Evolutionary conservation across 345 rosid genomes (phyloP).

Genomic region (Trapa incisa): DNA sequence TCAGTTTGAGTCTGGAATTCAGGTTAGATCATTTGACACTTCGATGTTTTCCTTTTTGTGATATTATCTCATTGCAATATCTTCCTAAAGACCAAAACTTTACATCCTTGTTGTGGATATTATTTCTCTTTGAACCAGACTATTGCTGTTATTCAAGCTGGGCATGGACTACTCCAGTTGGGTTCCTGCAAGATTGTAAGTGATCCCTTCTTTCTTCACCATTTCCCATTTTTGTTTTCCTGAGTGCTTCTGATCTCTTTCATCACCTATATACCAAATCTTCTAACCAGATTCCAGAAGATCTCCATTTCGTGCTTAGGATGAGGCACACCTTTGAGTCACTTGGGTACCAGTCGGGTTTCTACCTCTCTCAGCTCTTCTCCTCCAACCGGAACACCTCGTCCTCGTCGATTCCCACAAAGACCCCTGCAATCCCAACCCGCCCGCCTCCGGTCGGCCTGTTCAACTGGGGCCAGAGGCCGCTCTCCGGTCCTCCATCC

Average conservation of each 20-base stretch:
- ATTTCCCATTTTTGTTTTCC: too few relatives aligned
- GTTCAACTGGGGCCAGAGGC: conserved; percentile 59
- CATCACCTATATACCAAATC: neutral
- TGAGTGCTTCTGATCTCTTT: neutral
- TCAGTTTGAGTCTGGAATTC: conserved; percentile 97
- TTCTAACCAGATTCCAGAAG: conserved; percentile 61
- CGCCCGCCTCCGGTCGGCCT: conserved; percentile 42
- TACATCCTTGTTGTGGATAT: neutral
- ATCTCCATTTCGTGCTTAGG: conserved; percentile 89
- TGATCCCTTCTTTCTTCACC: neutral
- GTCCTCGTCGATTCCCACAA: conserved; percentile 38
- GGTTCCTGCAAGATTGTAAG: conserved; percentile 97
- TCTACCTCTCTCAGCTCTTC: conserved; percentile 85
- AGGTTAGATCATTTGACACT: conserved; percentile 32
- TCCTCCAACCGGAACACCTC: conserved; percentile 48
- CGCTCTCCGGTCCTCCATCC: conserved; percentile 31
- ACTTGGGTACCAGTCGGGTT: conserved; percentile 83
- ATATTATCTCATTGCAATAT: neutral
- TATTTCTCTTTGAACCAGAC: conserved; percentile 31
- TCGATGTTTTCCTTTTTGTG: too few relatives aligned
- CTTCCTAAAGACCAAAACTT: conserved; percentile 1
- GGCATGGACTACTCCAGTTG: conserved; percentile 85
- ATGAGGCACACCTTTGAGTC: conserved; percentile 96
- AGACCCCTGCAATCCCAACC: conserved; percentile 44
- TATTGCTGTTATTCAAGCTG: conserved; percentile 99